Percentiles rank a stretch among this genome's conserved stretches.
Conservation (phyloP, 2,329 filamentous ascomycete species). For the Xylaria sp. region DNA sequence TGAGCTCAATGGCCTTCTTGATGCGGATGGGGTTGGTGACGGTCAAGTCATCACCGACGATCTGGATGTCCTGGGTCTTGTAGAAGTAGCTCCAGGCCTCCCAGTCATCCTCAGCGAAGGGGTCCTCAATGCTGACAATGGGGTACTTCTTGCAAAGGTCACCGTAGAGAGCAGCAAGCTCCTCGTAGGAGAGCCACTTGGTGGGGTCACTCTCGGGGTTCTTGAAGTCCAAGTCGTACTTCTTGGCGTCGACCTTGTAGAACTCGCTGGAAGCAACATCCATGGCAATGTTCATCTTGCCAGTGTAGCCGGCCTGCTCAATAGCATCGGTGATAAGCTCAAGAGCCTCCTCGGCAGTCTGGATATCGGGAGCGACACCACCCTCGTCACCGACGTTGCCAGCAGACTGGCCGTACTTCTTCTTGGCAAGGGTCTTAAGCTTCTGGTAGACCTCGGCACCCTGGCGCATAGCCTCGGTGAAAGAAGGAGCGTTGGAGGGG, state of each 20-base stretch:
- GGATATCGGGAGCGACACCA: constrained; percentile 98
- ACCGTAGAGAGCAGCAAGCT: constrained; percentile 90
- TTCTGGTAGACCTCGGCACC: constrained; percentile 97
- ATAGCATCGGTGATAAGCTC: constrained; percentile 94
- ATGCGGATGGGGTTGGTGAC: constrained; percentile 98
- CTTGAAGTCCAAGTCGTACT: constrained; percentile 99
- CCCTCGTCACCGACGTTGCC: constrained; percentile 99
- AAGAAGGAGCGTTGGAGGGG: constrained; percentile 76
- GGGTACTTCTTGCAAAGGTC: constrained; percentile 89
- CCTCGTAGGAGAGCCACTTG: constrained; percentile 99
- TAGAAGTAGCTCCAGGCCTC: constrained; percentile 99
- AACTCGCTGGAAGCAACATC: constrained; percentile 99
- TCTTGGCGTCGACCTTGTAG: constrained; percentile 96
- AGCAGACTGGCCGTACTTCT: constrained; percentile 98
- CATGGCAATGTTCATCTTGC: constrained; percentile 97
- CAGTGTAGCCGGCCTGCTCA: constrained; percentile 90
- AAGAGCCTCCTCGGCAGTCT: constrained; percentile 92
- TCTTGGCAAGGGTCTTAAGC: constrained; percentile 95
- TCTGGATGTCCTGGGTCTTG: constrained; percentile 98
- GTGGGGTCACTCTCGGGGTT: constrained; percentile 92
- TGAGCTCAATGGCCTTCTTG: constrained; percentile 99
- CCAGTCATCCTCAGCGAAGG: constrained; percentile 99
- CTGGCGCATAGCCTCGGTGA: constrained; percentile 93
- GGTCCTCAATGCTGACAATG: constrained; percentile 97
- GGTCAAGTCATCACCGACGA: constrained; percentile 96